Evolutionary conservation across 805 yeast genomes (phyloP), one percentile per base, ranked within the genome.

Genomic region (Blastobotrys peoriensis): DNA sequence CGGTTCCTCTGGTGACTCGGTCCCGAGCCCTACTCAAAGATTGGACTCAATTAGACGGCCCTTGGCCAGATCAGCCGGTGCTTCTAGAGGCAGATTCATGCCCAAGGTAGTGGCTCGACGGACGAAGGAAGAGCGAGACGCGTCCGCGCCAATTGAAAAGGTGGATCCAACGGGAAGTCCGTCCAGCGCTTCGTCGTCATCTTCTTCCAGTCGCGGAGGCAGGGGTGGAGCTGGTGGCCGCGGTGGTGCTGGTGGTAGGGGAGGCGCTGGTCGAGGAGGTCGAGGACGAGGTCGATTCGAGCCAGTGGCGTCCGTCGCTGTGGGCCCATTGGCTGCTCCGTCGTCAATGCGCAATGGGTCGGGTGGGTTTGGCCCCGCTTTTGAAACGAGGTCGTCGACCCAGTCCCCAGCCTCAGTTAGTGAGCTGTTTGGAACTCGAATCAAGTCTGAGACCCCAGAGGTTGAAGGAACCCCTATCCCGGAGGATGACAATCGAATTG

Each of bases 41-140:
- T 40, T 52, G 44, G 56, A 48, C n/a, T 46, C 54, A 4, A 37
- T 52, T 17, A 38, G n/a, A n/a, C n/a, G n/a, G n/a, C n/a, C n/a
- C n/a, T n/a, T n/a, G n/a, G n/a, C n/a, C n/a, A n/a, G n/a, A n/a
- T n/a, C n/a, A n/a, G 21, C 50, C 13, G 34, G 52, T 5, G 34
- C 50, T 23, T 20, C 53, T 2, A 30, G 51, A 16, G 52, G 58
- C 20, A 82, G 83, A 62, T 89, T 89, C 65, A 79, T 81, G 62
- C 97, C 97, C 2, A 89, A 89, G 62, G 81, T 73, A 2, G 95
- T 89, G 36, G 88, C 88, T 0, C 71, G 97, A 64, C 79, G 86
- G 60, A 68, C 87, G 8, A 82, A 86, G 54, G 89, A 85, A 54
- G 96, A 87, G 54, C 70, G 96, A 61, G 95, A 79, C 18, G 79